Evolutionary conservation across 371 early-diverging fungal genomes (phyloP).

Genomic region (Rhizomucor miehei): DNA sequence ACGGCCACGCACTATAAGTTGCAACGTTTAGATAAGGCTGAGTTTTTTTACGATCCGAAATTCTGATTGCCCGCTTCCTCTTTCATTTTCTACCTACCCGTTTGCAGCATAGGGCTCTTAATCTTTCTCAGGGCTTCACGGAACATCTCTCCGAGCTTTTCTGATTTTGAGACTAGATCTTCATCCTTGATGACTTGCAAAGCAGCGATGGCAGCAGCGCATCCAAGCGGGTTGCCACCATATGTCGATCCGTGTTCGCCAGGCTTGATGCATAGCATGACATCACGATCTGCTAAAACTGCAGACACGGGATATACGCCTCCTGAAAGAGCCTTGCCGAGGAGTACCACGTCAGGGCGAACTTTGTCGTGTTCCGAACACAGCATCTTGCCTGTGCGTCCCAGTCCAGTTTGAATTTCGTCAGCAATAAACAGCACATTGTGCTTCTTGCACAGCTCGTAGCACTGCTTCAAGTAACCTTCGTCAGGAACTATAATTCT

Average conservation of each 20-base stretch:
- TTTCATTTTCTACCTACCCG: slow-evolving; percentile 30
- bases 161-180: slow-evolving; percentile 77
- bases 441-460: slow-evolving; percentile 93
- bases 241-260: slow-evolving; percentile 98
- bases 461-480: slow-evolving; percentile 82
- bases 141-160: slow-evolving; percentile 79
- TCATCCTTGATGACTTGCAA: slow-evolving; percentile 95
- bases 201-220: slow-evolving; percentile 93
- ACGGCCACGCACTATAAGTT: slow-evolving; percentile 77
- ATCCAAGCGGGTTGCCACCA: slow-evolving; percentile 96
- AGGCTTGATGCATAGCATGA: slow-evolving; percentile 92
- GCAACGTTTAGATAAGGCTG: slow-evolving; percentile 1
- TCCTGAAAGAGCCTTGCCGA: slow-evolving; percentile 96
- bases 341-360: slow-evolving; percentile 89
- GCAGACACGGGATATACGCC: slow-evolving; percentile 96
- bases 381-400: slow-evolving; percentile 92
- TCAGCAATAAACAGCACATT: slow-evolving; percentile 96
- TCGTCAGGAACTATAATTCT: slow-evolving; percentile 91
- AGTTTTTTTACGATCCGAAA: background rate
- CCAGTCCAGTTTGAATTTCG: slow-evolving; percentile 98
- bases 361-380: slow-evolving; percentile 89
- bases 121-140: slow-evolving; percentile 70
- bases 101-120: slow-evolving; percentile 73
- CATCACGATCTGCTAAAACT: slow-evolving; percentile 83
- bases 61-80: background rate